A percentile compares a stretch with the other conserved stretches of the same genome.
These are phyloP conservation scores for Syncephalastrum racemosum DNA, from an alignment of 371 early-diverging fungal genomes.

Conservation along the genomic window DNA sequence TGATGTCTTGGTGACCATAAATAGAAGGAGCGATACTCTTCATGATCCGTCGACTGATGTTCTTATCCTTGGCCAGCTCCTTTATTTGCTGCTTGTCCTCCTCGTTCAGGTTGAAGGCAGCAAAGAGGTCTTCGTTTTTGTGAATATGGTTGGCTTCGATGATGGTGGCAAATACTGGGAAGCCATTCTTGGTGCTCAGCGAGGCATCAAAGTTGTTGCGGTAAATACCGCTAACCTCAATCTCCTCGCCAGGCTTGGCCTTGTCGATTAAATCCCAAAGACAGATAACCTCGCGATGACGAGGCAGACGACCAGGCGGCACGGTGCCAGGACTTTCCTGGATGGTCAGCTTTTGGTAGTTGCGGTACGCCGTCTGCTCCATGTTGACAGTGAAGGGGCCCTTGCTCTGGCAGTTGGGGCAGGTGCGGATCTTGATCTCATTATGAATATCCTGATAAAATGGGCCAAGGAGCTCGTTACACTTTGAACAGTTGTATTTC, in stretches of 20 bases:
- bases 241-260: slow-evolving; percentile 98
- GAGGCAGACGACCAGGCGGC: slow-evolving; percentile 96
- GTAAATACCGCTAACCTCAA: slow-evolving; percentile 98
- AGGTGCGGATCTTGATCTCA: slow-evolving; percentile 87
- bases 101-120: slow-evolving; percentile 83
- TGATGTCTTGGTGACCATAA: slow-evolving; percentile 98
- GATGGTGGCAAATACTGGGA: slow-evolving; percentile 97
- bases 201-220: slow-evolving; percentile 93
- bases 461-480: slow-evolving; percentile 94
- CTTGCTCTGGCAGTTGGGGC: slow-evolving; percentile 92
- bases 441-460: slow-evolving; percentile 90
- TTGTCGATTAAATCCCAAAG: slow-evolving; percentile 98
- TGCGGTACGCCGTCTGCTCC: slow-evolving; percentile 96
- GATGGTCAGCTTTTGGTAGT: slow-evolving; percentile 97
- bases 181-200: slow-evolving; percentile 93
- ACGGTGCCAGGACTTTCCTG: slow-evolving; percentile 99
- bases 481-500: slow-evolving; percentile 97
- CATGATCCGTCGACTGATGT: slow-evolving; percentile 85
- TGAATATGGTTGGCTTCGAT: slow-evolving; percentile 95
- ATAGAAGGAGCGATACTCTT: slow-evolving; percentile 99
- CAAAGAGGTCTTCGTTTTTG: slow-evolving; percentile 87
- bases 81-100: slow-evolving; percentile 91
- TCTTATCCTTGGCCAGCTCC: slow-evolving; percentile 76
- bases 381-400: slow-evolving; percentile 94
- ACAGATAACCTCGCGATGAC: slow-evolving; percentile 94